Base-by-base conservation (phyloP, 2,329 filamentous ascomycete species). In the Penicillium frequentans region DNA sequence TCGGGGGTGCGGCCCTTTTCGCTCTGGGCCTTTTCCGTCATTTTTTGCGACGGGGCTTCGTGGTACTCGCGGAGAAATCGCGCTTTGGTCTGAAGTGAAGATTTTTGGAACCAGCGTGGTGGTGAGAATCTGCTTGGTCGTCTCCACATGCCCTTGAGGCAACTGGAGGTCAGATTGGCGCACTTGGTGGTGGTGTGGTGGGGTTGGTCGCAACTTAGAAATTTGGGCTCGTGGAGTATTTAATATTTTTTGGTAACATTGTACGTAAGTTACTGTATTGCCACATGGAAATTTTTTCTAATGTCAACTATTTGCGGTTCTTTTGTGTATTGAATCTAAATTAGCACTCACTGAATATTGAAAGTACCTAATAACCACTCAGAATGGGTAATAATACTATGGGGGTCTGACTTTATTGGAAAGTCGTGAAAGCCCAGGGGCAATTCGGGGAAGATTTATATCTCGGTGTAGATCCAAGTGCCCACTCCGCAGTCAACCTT, bases 131-230 rank as follows among this genome's bases (percentile, higher is more conserved):
- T 45, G 23, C 51, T 48, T 55, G 59, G 56, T 53, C 52, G 35
- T 58, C 66, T 73, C 69, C 69, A 70, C 72, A 74, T 74, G 50
- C 70, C 71, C 68, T 55, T 57, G 45, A 39, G 44, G 43, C 48
- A 51, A 52, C 35, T 46, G 46, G 46, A 48, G 29, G 7, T 44
- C 44, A 55, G 23, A 14, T 50, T 42, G 55, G 45, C 49, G 47
- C 51, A 37, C 46, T 31, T 55, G 19, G 19, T 50, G 45, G 23
- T 55, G 54, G 27, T 45, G 21, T 23, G 10, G 37, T 45, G 19
- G 35, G 48, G 35, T 54, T 26, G 44, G 37, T 42, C 44, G 45
- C 49, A 19, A 23, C 44, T 45, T 54, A 46, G 57, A 61, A 57
- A 51, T 59, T 56, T 33, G 58, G 33, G 48, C 58, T 59, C 48